Percentiles rank a stretch among this genome's conserved stretches.
Conservation (phyloP, 2,329 filamentous ascomycete genomes). For the Calonectria henricotiae region DNA sequence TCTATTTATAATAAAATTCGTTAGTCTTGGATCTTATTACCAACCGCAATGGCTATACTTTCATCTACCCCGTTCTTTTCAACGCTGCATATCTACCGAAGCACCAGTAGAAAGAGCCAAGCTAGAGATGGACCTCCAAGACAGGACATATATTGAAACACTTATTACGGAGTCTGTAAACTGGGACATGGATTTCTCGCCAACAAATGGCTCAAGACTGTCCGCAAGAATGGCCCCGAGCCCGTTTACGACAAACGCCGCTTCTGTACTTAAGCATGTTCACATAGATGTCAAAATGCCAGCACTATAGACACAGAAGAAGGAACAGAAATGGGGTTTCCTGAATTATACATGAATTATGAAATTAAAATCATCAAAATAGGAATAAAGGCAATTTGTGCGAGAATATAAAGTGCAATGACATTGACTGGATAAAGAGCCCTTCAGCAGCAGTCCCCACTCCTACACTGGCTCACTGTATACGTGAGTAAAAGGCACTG, state of each 20-base stretch:
- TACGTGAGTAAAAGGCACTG: not conserved
- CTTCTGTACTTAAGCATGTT: not conserved
- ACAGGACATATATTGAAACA: not conserved
- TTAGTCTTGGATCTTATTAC: not conserved
- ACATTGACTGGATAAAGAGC: not conserved
- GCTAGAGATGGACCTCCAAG: not conserved
- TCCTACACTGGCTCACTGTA: constrained; percentile 10
- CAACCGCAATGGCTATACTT: not conserved
- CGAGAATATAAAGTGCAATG: too few species aligned
- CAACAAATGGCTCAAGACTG: not conserved
- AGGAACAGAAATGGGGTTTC: not conserved
- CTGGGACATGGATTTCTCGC: not conserved
- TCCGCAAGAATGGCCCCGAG: not conserved
- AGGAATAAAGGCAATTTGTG: too few species aligned
- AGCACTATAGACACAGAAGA: not conserved
- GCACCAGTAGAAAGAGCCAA: not conserved
- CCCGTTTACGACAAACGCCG: not conserved
- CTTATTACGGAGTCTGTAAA: not conserved
- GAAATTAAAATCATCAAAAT: too few species aligned
- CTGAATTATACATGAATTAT: too few species aligned
- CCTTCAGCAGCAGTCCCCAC: too few species aligned
- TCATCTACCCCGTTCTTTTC: not conserved
- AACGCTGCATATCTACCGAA: too few species aligned
- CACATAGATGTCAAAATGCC: not conserved
- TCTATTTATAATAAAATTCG: not conserved